Base-by-base conservation (phyloP, 2,329 filamentous ascomycete genomes). In the Calonectria naviculata region DNA sequence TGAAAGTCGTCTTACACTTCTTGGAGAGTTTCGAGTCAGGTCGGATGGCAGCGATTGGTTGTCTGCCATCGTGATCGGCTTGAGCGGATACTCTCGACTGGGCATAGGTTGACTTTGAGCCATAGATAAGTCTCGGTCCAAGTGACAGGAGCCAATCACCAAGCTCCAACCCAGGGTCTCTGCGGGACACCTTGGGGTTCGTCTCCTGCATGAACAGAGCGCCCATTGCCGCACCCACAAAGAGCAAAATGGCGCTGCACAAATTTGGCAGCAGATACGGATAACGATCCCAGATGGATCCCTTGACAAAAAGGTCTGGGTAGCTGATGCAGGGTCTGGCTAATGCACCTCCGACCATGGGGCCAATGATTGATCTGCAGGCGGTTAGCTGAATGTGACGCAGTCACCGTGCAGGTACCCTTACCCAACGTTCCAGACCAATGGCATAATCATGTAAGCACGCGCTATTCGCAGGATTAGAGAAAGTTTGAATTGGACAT, bases 371-470 rank as follows among this genome's bases (percentile, higher is more conserved):
- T 28, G 96, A 98, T 77, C 93, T 94, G 78, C 68, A 34, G 77
- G 12, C 77, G 80, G 77, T 82, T 72, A 83, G 80, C 67, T 65
- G 29, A 34, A 46, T 58, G 28, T n/a, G 31, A 28, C 19, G 28
- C 28, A 46, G 44, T 47, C 44, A 26, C 36, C 28, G 9, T 19
- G 42, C 10, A 36, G 10, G 62, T 19, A 61, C 21, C 84, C 88
- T 84, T 87, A 94, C 88, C 97, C 97, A 79, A 98, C 89, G 81
- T 95, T 98, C 97, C 97, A 99, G 28, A 98, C 94, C 81, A 98
- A 94, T 7, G 97, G 97, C 95, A 99, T 98, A 76, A 98, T 95
- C 17, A 96, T 95, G 84, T 97, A 99, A 60, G 96, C 97, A 77
- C 94, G 94, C 76, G 95, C 93, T 95, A 71, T 68, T 67, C n/a